A percentile compares a stretch with the other conserved stretches of the same genome.
These are phyloP conservation scores for Yamadazyma diospyri DNA, from an alignment of 1,139 yeast species.

Conservation along the genomic window DNA sequence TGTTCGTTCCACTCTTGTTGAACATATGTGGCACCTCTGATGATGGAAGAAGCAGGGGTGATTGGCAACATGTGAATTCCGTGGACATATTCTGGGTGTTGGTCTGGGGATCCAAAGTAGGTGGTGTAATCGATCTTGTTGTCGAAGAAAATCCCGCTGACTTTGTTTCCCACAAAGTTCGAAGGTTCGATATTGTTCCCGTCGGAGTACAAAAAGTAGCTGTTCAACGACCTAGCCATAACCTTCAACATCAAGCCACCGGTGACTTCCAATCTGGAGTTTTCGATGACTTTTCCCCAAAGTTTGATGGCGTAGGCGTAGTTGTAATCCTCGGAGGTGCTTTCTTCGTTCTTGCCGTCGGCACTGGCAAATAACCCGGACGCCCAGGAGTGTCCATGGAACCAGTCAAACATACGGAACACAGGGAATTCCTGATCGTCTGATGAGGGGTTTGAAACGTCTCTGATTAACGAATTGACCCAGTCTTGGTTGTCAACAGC, in stretches of 20 bases:
- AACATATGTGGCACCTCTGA: conserved; percentile 68
- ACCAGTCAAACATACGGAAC: conserved; percentile 77
- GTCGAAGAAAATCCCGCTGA: conserved; percentile 76
- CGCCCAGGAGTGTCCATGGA: conserved; percentile 83
- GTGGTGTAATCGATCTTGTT: conserved; percentile 88
- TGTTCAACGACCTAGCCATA: conserved; percentile 57
- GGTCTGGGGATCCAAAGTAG: conserved; percentile 43
- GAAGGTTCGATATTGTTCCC: conserved; percentile 62
- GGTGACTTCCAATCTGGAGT: conserved; percentile 68
- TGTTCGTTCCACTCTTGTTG: conserved; percentile 73
- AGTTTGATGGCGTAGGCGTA: conserved; percentile 78
- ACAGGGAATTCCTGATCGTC: conserved; percentile 69
- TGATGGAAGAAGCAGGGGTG: conserved; percentile 77
- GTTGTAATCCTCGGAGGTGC: conserved; percentile 78
- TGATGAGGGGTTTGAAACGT: conserved; percentile 69
- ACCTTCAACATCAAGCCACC: conserved; percentile 73
- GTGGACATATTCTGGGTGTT: conserved; percentile 72
- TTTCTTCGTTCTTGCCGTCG: conserved; percentile 80
- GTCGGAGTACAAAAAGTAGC: conserved; percentile 54
- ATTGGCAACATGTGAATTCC: conserved; percentile 92
- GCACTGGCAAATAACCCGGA: conserved; percentile 66
- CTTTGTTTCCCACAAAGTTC: conserved; percentile 57
- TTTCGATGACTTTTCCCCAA: conserved; percentile 76
- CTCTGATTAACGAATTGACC: conserved; percentile 53
- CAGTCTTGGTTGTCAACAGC: conserved; percentile 49